These are phyloP conservation scores for Marasmius sp. DNA, from an alignment of 1,284 basidiomycete species.

Conservation along the genomic window DNA sequence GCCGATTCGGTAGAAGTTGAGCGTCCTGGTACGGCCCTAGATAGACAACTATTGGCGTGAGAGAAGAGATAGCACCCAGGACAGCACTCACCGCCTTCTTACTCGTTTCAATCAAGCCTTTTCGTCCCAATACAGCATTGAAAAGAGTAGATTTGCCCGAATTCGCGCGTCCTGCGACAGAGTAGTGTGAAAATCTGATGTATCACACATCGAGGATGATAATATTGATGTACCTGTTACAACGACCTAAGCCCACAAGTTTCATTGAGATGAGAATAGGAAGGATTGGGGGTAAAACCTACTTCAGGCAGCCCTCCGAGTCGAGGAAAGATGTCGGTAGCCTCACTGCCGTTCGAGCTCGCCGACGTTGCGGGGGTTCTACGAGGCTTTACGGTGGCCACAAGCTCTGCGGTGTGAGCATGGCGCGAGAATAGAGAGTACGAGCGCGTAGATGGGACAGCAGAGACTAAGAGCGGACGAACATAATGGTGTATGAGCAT, in stretches of 20 bases:
- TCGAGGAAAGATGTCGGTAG: slow-evolving; percentile 36
- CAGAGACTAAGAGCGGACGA: neutral
- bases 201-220: neutral
- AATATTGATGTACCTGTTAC: slow-evolving; percentile 42
- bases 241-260: slow-evolving; percentile 38
- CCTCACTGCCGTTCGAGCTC: slow-evolving; percentile 27
- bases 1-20: slow-evolving; percentile 73
- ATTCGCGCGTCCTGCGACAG: slow-evolving; percentile 55
- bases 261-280: slow-evolving; percentile 5
- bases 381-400: slow-evolving; percentile 30
- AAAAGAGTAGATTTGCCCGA: slow-evolving; percentile 73
- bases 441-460: slow-evolving; percentile 16
- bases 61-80: neutral
- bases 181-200: neutral
- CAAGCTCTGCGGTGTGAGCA: slow-evolving; percentile 41
- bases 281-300: slow-evolving; percentile 10
- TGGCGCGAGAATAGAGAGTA: slow-evolving; percentile 32
- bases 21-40: slow-evolving; percentile 66
- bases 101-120: slow-evolving; percentile 57
- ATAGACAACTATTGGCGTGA: neutral
- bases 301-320: slow-evolving; percentile 54
- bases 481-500: neutral
- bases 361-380: neutral
- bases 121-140: slow-evolving; percentile 64
- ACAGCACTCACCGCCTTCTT: slow-evolving; percentile 59